These are phyloP conservation scores for Clitopilus hobsonii DNA, from an alignment of 768 basidiomycete genomes.

Conservation along the genomic window DNA sequence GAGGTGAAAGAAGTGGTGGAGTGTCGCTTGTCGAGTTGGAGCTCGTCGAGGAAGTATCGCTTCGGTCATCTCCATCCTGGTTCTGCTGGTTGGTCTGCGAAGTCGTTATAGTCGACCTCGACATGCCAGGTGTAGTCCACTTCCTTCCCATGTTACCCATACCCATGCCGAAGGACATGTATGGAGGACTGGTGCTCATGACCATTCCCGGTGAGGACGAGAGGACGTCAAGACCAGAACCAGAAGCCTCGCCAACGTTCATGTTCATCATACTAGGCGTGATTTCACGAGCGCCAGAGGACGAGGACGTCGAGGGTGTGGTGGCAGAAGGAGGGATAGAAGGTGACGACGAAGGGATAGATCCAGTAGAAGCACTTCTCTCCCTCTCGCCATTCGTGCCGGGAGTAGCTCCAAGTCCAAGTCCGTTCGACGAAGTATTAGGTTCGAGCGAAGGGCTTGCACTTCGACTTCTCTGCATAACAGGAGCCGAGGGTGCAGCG, in stretches of 20 bases:
- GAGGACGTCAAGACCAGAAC: not conserved
- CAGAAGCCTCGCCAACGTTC: not conserved
- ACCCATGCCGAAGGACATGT: too few species aligned
- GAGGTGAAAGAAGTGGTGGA: constrained; percentile 1
- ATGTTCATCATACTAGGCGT: not conserved
- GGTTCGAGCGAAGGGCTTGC: not conserved
- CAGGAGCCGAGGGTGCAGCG: constrained; percentile 32
- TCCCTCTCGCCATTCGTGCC: not conserved
- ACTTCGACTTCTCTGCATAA: not conserved
- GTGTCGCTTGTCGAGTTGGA: not conserved
- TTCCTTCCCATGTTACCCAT: not conserved
- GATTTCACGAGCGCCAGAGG: not conserved
- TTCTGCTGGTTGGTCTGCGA: not conserved
- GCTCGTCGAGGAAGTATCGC: not conserved
- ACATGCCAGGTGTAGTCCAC: not conserved
- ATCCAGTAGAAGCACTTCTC: not conserved
- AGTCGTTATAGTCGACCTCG: too few species aligned
- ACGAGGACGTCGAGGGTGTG: too few species aligned
- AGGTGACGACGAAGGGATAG: not conserved
- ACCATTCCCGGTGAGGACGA: too few species aligned
- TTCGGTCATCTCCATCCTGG: not conserved
- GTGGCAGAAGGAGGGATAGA: not conserved
- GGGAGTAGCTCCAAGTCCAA: not conserved
- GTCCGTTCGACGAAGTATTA: not conserved
- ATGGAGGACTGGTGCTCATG: not conserved